These are phyloP conservation scores for Protoeuglena noctilucae DNA, from an alignment of 139 green algal species.

Conservation along the genomic window DNA sequence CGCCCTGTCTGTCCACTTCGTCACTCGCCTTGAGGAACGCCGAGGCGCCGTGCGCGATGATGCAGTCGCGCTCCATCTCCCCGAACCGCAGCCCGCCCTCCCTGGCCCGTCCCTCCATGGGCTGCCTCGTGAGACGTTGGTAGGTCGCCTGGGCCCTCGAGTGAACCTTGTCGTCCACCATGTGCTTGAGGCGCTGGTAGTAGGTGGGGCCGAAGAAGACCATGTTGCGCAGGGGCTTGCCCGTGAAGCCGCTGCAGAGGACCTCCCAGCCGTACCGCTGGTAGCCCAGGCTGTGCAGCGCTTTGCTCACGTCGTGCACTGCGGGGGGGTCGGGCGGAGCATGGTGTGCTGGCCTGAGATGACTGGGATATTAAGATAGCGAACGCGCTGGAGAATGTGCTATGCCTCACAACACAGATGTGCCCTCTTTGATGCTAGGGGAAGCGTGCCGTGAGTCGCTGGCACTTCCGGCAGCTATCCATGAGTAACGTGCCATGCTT, in stretches of 20 bases:
- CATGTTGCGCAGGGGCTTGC: constrained; percentile 25
- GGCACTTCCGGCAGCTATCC: too few species aligned
- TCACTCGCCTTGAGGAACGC: constrained; percentile 61
- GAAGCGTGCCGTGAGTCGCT: too few species aligned
- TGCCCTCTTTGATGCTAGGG: too few species aligned
- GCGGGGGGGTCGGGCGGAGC: constrained; percentile 10
- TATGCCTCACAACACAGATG: too few species aligned
- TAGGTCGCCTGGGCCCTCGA: constrained; percentile 60
- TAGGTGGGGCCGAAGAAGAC: constrained; percentile 98
- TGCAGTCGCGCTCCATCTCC: constrained; percentile 98
- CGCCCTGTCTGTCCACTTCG: too few species aligned
- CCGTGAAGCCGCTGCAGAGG: constrained; percentile 93
- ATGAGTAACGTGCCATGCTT: too few species aligned
- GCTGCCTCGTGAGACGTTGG: constrained; percentile 90
- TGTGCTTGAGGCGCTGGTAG: constrained; percentile 99
- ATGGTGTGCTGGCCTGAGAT: too few species aligned
- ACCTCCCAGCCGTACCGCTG: constrained; percentile 80
- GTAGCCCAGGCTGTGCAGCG: constrained; percentile 51
- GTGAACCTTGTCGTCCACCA: constrained; percentile 98
- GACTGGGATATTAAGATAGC: too few species aligned
- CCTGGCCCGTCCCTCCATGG: constrained; percentile 79
- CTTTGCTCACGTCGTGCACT: constrained; percentile 23
- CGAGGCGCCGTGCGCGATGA: constrained; percentile 73
- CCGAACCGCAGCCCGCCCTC: constrained; percentile 94
- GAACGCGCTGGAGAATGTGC: too few species aligned